Evolutionary conservation across 768 basidiomycete species (phyloP).

Genomic region (Megacollybia marginata): DNA sequence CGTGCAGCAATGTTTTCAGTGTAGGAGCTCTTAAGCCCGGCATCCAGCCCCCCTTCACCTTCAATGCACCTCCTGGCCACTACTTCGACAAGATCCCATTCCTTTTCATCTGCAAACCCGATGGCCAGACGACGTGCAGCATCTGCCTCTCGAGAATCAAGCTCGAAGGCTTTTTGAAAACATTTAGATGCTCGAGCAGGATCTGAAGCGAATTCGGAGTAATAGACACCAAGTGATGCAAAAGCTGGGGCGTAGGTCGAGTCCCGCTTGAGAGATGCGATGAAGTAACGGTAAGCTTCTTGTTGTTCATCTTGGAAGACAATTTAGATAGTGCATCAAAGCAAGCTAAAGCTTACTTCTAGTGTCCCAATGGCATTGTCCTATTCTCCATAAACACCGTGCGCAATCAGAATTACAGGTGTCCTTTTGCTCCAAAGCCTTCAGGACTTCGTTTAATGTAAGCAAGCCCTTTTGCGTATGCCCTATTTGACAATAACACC

Average conservation of each 20-base stretch:
- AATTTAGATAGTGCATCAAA: slow-evolving; percentile 1
- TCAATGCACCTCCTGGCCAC: slow-evolving; percentile 91
- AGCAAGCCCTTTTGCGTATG: slow-evolving; percentile 37
- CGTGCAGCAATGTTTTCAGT: slow-evolving; percentile 33
- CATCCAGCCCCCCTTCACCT: slow-evolving; percentile 78
- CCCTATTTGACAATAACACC: slow-evolving; percentile 65
- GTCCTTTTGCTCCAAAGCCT: slow-evolving; percentile 35
- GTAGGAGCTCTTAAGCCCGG: slow-evolving; percentile 33
- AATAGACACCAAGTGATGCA: slow-evolving; percentile 89
- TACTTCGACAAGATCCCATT: slow-evolving; percentile 94
- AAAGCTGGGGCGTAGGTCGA: slow-evolving; percentile 84
- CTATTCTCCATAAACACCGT: slow-evolving; percentile 80
- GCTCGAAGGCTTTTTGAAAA: slow-evolving; percentile 97
- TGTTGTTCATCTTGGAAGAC: slow-evolving; percentile 35
- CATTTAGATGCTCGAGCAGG: slow-evolving; percentile 85
- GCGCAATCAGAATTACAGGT: slow-evolving; percentile 56
- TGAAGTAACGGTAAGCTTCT: slow-evolving; percentile 73
- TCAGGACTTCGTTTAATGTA: slow-evolving; percentile 41
- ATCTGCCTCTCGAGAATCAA: slow-evolving; percentile 81
- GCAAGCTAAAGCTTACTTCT: slow-evolving; percentile 41
- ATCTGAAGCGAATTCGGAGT: slow-evolving; percentile 64
- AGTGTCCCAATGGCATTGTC: slow-evolving; percentile 65
- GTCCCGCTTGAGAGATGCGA: slow-evolving; percentile 68
- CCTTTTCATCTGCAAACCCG: slow-evolving; percentile 86
- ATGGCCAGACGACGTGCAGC: slow-evolving; percentile 81